A percentile compares a stretch with the other conserved stretches of the same genome.
phyloP scores from a whole-genome alignment of 2,329 filamentous ascomycete species.

The Sarocladium brachiariae region DNA sequence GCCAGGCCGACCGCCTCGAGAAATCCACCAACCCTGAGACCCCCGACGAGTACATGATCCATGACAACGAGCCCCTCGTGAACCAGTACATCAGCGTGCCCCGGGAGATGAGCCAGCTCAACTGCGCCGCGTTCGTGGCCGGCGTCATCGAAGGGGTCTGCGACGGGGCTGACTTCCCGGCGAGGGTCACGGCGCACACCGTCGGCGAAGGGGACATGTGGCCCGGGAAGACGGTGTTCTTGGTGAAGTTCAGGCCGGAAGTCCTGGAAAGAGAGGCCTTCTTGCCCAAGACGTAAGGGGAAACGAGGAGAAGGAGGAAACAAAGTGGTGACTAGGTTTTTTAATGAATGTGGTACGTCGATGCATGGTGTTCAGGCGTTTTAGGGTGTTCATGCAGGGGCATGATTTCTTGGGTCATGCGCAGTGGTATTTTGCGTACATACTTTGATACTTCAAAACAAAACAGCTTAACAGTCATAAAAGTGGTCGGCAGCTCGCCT shows the following conservation, averaged over 20 bases:
- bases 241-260: constrained; percentile 87
- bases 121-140: constrained; percentile 92
- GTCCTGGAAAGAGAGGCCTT: constrained; percentile 88
- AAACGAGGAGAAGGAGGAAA: background rate
- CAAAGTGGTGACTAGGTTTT: background rate
- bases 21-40: constrained; percentile 75
- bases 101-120: constrained; percentile 91
- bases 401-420: background rate
- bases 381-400: constrained; percentile 12
- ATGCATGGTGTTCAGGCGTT: constrained; percentile 15
- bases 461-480: no score
- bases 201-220: constrained; percentile 74
- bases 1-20: constrained; percentile 87
- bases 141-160: constrained; percentile 94
- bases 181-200: constrained; percentile 83
- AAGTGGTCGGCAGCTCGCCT: no score
- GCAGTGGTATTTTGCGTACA: background rate
- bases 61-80: constrained; percentile 94
- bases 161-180: constrained; percentile 85
- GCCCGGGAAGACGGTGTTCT: constrained; percentile 92
- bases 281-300: constrained; percentile 51
- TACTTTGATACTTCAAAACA: background rate
- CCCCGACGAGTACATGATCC: constrained; percentile 97
- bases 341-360: background rate
- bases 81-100: constrained; percentile 92